Evolutionary conservation across 2,329 filamentous ascomycete genomes (phyloP).

Genomic region (Aspergillus viridinutans): DNA sequence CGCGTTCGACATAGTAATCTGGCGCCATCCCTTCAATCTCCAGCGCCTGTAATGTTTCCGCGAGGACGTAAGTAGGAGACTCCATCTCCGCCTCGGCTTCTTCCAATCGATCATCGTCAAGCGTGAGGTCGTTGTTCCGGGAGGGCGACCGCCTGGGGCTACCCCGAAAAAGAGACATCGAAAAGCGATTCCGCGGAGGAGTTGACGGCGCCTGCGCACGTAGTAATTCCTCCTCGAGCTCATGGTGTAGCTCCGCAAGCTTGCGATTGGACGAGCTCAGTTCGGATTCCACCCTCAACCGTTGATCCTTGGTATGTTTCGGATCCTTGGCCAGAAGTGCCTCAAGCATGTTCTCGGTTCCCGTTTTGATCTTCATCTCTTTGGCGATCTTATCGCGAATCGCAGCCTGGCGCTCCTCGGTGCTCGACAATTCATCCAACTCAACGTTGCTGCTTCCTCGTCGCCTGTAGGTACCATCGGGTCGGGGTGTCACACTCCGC

Average conservation of each 20-base stretch:
- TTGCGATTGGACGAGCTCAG: slow-evolving; percentile 80
- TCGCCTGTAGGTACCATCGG: slow-evolving; percentile 53
- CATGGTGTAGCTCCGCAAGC: slow-evolving; percentile 55
- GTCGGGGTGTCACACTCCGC: slow-evolving; percentile 56
- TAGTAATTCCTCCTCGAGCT: slow-evolving; percentile 58
- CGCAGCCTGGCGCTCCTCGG: slow-evolving; percentile 69
- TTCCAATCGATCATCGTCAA: slow-evolving; percentile 40
- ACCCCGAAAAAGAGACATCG: slow-evolving; percentile 52
- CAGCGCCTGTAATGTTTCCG: slow-evolving; percentile 84
- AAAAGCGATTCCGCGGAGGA: slow-evolving; percentile 49
- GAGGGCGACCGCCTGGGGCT: slow-evolving; percentile 53
- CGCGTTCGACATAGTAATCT: slow-evolving; percentile 91
- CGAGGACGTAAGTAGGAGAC: slow-evolving; percentile 85
- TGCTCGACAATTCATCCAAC: slow-evolving; percentile 56
- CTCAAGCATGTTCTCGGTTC: slow-evolving; percentile 96
- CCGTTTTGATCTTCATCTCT: slow-evolving; percentile 96
- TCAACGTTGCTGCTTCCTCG: slow-evolving; percentile 48
- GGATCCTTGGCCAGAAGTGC: slow-evolving; percentile 90
- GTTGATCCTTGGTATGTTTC: slow-evolving; percentile 88
- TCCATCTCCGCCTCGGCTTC: slow-evolving; percentile 66
- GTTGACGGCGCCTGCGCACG: slow-evolving; percentile 53
- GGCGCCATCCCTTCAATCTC: slow-evolving; percentile 83
- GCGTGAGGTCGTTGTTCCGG: slow-evolving; percentile 33
- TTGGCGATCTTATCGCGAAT: slow-evolving; percentile 85
- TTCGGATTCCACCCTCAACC: slow-evolving; percentile 76